A percentile compares a stretch with the other conserved stretches of the same genome.
Evolutionary conservation across 495 filamentous ascomycete genomes (phyloP).

Genomic region (Cladorrhinum samala): DNA sequence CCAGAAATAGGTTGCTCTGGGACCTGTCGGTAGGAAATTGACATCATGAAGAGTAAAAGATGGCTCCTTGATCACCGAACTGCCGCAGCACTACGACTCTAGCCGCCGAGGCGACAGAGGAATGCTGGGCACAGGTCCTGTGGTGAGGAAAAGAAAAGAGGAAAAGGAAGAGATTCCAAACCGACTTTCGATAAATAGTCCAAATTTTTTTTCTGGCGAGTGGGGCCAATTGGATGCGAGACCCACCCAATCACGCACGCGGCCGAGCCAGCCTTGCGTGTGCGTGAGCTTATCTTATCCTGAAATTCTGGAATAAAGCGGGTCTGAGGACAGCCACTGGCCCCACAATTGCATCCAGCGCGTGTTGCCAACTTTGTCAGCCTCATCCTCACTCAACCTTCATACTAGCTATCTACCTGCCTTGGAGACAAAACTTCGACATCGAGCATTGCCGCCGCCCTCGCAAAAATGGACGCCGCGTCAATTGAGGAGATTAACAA

Average conservation of each 20-base stretch:
- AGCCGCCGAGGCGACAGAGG: conserved; percentile 52
- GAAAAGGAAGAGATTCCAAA: conserved; percentile 24
- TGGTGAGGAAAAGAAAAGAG: conserved; percentile 44
- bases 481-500: conserved; percentile 94
- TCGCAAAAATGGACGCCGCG: conserved; percentile 64
- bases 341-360: too few species aligned
- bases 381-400: too few species aligned
- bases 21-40: conserved; percentile 92
- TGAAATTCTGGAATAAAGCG: too few species aligned
- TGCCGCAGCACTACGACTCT: conserved; percentile 72
- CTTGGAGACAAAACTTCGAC: neutral
- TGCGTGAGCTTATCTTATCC: too few species aligned
- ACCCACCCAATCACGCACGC: too few species aligned
- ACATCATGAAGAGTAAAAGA: conserved; percentile 58
- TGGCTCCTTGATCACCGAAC: conserved; percentile 86
- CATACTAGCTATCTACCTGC: too few species aligned
- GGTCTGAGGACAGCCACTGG: too few species aligned
- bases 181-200: conserved; percentile 17
- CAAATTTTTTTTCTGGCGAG: conserved; percentile 19
- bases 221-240: conserved; percentile 21
- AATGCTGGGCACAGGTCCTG: conserved; percentile 80
- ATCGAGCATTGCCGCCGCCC: neutral
- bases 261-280: too few species aligned
- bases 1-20: conserved; percentile 59
- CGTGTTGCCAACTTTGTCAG: neutral